Conservation (phyloP, 176 grass and related monocot species). For the Areca catechu region DNA sequence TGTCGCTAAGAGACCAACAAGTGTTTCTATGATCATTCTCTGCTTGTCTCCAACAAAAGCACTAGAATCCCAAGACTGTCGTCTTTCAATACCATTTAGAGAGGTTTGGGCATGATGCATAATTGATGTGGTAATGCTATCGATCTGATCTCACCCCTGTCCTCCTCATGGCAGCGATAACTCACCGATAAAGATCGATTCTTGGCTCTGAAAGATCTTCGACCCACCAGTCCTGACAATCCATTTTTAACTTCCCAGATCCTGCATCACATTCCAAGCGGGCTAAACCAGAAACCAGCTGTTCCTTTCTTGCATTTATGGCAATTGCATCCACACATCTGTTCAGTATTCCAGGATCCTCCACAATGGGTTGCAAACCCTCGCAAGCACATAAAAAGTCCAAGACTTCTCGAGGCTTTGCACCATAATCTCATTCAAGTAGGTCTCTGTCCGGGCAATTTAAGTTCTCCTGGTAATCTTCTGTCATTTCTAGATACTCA, state of each 20-base stretch:
- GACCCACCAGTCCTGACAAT: constrained; percentile 48
- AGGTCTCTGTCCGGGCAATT: constrained; percentile 36
- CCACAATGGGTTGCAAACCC: constrained; percentile 14
- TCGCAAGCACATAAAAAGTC: constrained; percentile 34
- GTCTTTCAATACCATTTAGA: constrained; percentile 32
- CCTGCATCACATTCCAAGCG: constrained; percentile 28
- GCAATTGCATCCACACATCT: constrained; percentile 43
- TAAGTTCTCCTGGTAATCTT: constrained; percentile 38
- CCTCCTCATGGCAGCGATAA: constrained; percentile 42
- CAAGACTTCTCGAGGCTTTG: constrained; percentile 42
- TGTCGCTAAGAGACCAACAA: constrained; percentile 52
- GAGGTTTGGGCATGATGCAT: constrained; percentile 48
- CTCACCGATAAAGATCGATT: constrained; percentile 37
- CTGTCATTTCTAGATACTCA: too few species aligned
- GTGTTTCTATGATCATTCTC: constrained; percentile 48
- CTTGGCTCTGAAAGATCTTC: constrained; percentile 36
- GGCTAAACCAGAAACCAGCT: constrained; percentile 35
- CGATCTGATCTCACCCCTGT: constrained; percentile 42
- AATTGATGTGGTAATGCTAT: constrained; percentile 31
- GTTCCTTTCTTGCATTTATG: constrained; percentile 43
- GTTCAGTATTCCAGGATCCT: constrained; percentile 27
- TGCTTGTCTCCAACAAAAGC: constrained; percentile 53
- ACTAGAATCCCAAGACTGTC: constrained; percentile 54
- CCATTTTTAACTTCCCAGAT: constrained; percentile 21
- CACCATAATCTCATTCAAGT: constrained; percentile 33